Evolutionary conservation across 1,284 basidiomycete species (phyloP).

Genomic region (Baeospora myosura): DNA sequence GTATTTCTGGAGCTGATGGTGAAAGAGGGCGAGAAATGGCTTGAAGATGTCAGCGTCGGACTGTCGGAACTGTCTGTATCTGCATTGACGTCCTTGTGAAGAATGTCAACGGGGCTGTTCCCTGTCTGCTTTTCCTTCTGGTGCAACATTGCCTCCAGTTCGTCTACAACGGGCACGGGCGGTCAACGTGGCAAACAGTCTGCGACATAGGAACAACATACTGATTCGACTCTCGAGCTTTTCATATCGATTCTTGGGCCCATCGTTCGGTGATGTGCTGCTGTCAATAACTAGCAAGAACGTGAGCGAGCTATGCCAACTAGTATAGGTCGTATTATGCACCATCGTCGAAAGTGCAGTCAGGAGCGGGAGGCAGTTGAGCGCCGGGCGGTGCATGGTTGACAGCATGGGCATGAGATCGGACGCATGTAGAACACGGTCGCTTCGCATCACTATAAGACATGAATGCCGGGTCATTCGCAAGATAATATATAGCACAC

Average conservation of each 20-base stretch:
- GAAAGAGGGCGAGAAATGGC: neutral
- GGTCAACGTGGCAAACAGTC: constrained; percentile 4
- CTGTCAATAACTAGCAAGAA: constrained; percentile 31
- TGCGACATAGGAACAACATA: constrained; percentile 27
- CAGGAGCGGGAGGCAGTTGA: constrained; percentile 42
- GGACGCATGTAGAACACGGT: constrained; percentile 61
- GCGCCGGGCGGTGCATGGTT: constrained; percentile 49
- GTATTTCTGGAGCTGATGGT: neutral
- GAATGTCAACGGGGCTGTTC: neutral
- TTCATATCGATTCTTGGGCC: constrained; percentile 53
- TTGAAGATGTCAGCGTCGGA: neutral
- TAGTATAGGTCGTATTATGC: constrained; percentile 10
- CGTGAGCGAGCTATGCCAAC: neutral
- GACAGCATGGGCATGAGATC: constrained; percentile 57
- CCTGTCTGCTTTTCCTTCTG: constrained; percentile 27
- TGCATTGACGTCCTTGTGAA: neutral
- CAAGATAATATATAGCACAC: constrained; percentile 26
- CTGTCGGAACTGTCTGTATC: constrained; percentile 1
- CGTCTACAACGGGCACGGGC: constrained; percentile 33
- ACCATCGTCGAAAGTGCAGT: constrained; percentile 68
- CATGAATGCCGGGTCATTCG: constrained; percentile 8
- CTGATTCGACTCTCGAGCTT: constrained; percentile 59
- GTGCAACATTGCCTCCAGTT: constrained; percentile 47
- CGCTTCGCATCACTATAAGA: constrained; percentile 54
- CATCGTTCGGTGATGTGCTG: constrained; percentile 29